phyloP scores from a whole-genome alignment of 352 stramenopile genomes.

The Phytophthora chlamydospora region DNA sequence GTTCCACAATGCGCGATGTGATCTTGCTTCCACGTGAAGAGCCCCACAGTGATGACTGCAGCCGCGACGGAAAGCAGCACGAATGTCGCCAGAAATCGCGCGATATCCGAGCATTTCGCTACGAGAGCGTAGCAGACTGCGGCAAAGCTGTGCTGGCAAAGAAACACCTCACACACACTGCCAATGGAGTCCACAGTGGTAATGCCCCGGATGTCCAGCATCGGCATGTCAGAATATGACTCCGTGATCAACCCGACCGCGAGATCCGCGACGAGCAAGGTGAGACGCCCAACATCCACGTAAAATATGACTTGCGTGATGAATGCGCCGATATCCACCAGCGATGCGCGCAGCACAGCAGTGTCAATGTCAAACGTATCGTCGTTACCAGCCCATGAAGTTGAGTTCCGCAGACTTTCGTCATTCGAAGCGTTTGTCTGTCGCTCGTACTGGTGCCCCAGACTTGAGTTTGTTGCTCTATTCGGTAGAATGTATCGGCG shows the following conservation, averaged over 20 bases:
- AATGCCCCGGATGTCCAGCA: slow-evolving; percentile 64
- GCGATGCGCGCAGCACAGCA: slow-evolving; percentile 36
- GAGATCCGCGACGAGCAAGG: slow-evolving; percentile 40
- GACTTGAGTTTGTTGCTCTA: slow-evolving; percentile 34
- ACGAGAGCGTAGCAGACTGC: slow-evolving; percentile 50
- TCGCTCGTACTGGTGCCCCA: slow-evolving; percentile 24
- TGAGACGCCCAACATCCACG: slow-evolving; percentile 37
- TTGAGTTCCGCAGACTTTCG: slow-evolving; percentile 9
- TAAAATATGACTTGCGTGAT: slow-evolving; percentile 42
- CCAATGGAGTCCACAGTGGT: slow-evolving; percentile 48
- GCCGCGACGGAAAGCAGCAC: slow-evolving; percentile 41
- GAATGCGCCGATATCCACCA: slow-evolving; percentile 35
- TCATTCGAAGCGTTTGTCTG: slow-evolving; percentile 10
- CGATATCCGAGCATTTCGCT: slow-evolving; percentile 40
- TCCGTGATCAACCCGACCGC: slow-evolving; percentile 55
- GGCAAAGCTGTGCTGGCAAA: slow-evolving; percentile 46
- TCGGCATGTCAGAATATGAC: slow-evolving; percentile 60
- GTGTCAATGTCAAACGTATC: slow-evolving; percentile 42
- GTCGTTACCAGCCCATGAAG: slow-evolving; percentile 2
- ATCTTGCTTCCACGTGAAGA: slow-evolving; percentile 55
- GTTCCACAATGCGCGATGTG: slow-evolving; percentile 27
- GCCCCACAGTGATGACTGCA: slow-evolving; percentile 35
- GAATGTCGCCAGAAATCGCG: slow-evolving; percentile 45
- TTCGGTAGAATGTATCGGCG: slow-evolving; percentile 33
- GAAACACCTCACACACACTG: slow-evolving; percentile 55